A percentile compares a stretch with the other conserved stretches of the same genome.
Conservation (phyloP, 345 rosid genomes). For the Sisymbrium altissimum region DNA sequence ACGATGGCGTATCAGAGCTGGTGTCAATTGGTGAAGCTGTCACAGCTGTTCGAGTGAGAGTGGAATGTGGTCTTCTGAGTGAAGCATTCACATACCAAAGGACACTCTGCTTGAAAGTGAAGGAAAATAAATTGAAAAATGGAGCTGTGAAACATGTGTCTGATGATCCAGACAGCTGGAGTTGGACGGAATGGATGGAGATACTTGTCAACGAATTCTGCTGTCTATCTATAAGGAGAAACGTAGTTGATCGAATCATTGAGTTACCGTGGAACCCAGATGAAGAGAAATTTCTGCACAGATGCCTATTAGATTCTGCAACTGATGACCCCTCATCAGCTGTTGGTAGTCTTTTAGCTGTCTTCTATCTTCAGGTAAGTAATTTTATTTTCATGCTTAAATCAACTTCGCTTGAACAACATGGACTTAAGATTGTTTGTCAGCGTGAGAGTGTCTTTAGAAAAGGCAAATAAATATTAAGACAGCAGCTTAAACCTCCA, state of each 20-base stretch:
- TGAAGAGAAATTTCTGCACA: conserved; percentile 84
- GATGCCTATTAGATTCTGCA: conserved; percentile 78
- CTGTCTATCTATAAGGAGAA: conserved; percentile 82
- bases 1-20: conserved; percentile 60
- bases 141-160: conserved; percentile 37
- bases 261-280: conserved; percentile 88
- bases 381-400: conserved; percentile 1
- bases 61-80: conserved; percentile 87
- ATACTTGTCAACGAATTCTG: conserved; percentile 81
- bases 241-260: conserved; percentile 79
- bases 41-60: conserved; percentile 78
- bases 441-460: neutral
- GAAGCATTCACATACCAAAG: conserved; percentile 95
- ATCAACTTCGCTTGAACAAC: conserved; percentile 1
- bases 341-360: conserved; percentile 76
- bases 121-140: conserved; percentile 52
- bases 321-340: conserved; percentile 65
- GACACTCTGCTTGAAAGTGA: conserved; percentile 62
- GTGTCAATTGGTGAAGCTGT: conserved; percentile 80
- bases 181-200: conserved; percentile 81
- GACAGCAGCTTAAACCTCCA: neutral
- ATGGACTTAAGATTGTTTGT: neutral
- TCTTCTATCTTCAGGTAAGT: conserved; percentile 88
- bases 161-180: conserved; percentile 41
- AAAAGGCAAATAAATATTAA: neutral